phyloP scores from a whole-genome alignment of 2,329 filamentous ascomycete genomes.

The Colletotrichum plurivorum region DNA sequence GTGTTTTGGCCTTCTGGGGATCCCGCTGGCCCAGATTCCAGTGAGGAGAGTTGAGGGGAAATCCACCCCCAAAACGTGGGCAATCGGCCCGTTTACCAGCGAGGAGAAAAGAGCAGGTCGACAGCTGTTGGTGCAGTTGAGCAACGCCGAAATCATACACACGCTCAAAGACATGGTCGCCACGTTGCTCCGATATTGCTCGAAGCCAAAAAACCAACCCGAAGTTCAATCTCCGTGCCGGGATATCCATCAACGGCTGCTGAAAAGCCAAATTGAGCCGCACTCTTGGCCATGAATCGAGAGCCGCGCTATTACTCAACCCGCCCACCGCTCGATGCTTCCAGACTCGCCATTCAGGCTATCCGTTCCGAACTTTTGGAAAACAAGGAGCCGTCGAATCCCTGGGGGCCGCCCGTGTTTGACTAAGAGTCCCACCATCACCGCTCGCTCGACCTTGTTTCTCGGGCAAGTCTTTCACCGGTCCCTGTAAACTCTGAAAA shows the following conservation, averaged over 20 bases:
- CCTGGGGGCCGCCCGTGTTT: conserved; percentile 7
- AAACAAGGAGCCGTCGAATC: conserved; percentile 9
- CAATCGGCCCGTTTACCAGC: conserved; percentile 16
- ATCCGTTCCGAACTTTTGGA: background rate
- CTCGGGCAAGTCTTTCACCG: conserved; percentile 17
- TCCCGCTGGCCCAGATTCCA: conserved; percentile 30
- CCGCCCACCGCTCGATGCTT: background rate
- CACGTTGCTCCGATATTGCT: conserved; percentile 26
- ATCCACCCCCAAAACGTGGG: conserved; percentile 15
- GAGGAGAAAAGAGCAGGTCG: background rate
- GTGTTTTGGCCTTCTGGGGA: conserved; percentile 34
- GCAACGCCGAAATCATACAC: background rate
- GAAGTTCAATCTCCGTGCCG: background rate
- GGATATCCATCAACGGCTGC: background rate
- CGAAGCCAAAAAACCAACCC: background rate
- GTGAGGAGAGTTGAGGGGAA: conserved; percentile 25
- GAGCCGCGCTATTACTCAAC: conserved; percentile 26
- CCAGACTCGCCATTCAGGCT: conserved; percentile 1
- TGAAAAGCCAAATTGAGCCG: conserved; percentile 24
- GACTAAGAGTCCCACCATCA: conserved; percentile 27
- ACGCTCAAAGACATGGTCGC: conserved; percentile 11
- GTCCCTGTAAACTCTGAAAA: conserved; percentile 3
- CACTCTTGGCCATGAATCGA: conserved; percentile 19
- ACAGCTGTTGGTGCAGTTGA: background rate
- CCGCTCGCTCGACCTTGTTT: background rate